phyloP scores from a whole-genome alignment of 164 flowering plant genomes.

The Warburgia ugandensis region DNA sequence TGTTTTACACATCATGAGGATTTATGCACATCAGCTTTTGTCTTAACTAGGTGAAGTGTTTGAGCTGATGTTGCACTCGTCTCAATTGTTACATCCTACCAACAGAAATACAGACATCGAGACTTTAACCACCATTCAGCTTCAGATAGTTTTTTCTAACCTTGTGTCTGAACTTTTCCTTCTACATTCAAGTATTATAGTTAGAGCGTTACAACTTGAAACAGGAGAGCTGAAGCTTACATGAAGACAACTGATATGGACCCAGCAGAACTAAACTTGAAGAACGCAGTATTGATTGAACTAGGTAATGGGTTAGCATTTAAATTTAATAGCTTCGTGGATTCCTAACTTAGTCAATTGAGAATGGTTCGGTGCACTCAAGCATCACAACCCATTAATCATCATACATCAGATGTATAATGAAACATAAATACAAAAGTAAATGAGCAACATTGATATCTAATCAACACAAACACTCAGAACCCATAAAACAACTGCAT shows the following conservation, averaged over 20 bases:
- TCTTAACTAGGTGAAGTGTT: too few relatives aligned
- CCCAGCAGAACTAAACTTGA: conserved; percentile 20
- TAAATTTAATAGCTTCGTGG: too few relatives aligned
- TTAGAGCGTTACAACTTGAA: conserved; percentile 19
- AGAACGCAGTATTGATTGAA: conserved; percentile 18
- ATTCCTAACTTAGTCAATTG: neutral
- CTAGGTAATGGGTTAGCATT: conserved; percentile 15
- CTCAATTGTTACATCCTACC: neutral
- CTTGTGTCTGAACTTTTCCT: neutral
- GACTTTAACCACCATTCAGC: neutral
- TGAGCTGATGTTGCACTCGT: too few relatives aligned
- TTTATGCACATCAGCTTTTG: too few relatives aligned
- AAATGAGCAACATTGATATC: too few relatives aligned
- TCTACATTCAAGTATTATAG: conserved; percentile 9
- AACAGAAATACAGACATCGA: neutral
- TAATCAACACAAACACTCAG: too few relatives aligned
- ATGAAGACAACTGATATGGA: conserved; percentile 19
- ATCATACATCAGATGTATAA: too few relatives aligned
- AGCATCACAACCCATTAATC: too few relatives aligned
- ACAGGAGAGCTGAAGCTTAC: conserved; percentile 23
- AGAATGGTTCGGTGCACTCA: too few relatives aligned
- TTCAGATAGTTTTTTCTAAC: neutral
- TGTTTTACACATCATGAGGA: too few relatives aligned
- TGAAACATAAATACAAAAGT: too few relatives aligned
- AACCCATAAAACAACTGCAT: too few relatives aligned